A percentile compares a stretch with the other conserved stretches of the same genome.
These are phyloP conservation scores for Crithidia thermophila DNA, from an alignment of 208 protist species.

Conservation along the genomic window DNA sequence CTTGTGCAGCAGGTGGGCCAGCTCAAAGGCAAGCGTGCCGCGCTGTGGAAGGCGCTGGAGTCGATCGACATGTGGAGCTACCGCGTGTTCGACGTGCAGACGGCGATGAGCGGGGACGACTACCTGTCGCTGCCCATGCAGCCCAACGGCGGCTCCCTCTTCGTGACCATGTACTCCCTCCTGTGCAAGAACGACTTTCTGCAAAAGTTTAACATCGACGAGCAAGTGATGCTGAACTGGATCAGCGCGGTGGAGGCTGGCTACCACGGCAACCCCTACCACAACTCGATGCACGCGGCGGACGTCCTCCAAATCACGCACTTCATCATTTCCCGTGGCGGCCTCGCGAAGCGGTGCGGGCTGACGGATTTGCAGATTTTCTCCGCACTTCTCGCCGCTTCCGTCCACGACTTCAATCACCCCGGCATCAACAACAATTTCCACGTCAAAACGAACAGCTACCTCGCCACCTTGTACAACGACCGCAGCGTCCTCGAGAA, in stretches of 20 bases:
- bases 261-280: constrained; percentile 93
- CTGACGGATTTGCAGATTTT: constrained; percentile 89
- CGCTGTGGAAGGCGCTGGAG: constrained; percentile 70
- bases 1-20: constrained; percentile 37
- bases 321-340: constrained; percentile 83
- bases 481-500: constrained; percentile 96
- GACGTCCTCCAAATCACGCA: constrained; percentile 91
- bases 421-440: constrained; percentile 96
- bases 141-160: constrained; percentile 76
- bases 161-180: constrained; percentile 89
- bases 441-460: constrained; percentile 84
- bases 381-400: constrained; percentile 87
- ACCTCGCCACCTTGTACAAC: constrained; percentile 94
- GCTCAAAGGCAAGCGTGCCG: constrained; percentile 44
- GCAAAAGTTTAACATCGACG: constrained; percentile 92
- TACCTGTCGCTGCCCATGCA: constrained; percentile 63
- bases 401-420: constrained; percentile 97
- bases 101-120: constrained; percentile 77
- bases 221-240: constrained; percentile 90
- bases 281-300: constrained; percentile 94
- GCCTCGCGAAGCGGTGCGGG: constrained; percentile 66
- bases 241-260: constrained; percentile 88
- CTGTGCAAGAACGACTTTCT: constrained; percentile 85
- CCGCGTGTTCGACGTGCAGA: constrained; percentile 86
- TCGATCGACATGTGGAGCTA: constrained; percentile 88